Conservation (phyloP, 116 monocot genomes). For the Trichopus zeylanicus region DNA sequence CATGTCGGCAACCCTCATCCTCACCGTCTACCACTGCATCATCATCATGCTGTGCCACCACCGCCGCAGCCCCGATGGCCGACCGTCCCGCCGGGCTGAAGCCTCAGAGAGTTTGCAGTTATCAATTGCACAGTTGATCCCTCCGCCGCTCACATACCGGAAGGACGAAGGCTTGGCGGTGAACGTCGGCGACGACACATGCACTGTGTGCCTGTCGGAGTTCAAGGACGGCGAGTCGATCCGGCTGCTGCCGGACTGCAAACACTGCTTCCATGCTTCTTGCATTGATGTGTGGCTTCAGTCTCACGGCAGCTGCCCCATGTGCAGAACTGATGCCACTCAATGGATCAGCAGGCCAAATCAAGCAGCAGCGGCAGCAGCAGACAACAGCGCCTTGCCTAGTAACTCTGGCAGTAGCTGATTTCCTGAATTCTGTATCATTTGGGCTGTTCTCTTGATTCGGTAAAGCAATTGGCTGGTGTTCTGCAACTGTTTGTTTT, state of each 20-base stretch:
- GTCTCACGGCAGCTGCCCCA: background rate
- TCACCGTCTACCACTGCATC: conserved; percentile 11
- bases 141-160: background rate
- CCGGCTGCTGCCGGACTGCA: conserved; percentile 17
- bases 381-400: too few relatives aligned
- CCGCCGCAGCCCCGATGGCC: background rate
- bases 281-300: conserved; percentile 14
- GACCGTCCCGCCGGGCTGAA: background rate
- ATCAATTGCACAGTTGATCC: background rate
- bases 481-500: too few relatives aligned
- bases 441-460: too few relatives aligned
- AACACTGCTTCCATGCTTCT: conserved; percentile 21
- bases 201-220: conserved; percentile 20
- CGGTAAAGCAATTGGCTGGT: too few relatives aligned
- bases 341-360: background rate
- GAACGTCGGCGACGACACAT: conserved; percentile 8
- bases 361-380: too few relatives aligned
- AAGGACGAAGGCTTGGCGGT: too few relatives aligned
- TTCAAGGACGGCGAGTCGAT: conserved; percentile 21
- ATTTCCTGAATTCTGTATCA: too few relatives aligned
- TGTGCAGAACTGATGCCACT: background rate
- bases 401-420: too few relatives aligned
- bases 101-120: background rate
- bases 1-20: conserved; percentile 8
- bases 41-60: background rate